Evolutionary conservation across 345 rosid species (phyloP).

Genomic region (Boechera retrofracta): DNA sequence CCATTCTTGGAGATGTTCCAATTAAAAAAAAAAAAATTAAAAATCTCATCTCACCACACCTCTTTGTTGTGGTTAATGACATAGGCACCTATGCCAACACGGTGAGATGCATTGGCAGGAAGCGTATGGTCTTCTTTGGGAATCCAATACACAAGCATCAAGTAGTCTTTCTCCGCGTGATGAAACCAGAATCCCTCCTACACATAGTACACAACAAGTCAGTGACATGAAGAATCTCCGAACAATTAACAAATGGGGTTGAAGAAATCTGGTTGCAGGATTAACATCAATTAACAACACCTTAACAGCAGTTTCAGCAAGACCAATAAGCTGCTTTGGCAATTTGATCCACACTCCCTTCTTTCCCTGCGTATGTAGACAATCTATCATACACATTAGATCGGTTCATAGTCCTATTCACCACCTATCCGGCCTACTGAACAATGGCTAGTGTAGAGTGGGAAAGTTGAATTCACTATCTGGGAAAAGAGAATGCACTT

Average conservation of each 20-base stretch:
- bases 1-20: background rate
- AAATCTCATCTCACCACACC: slow-evolving; percentile 47
- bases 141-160: slow-evolving; percentile 92
- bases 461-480: slow-evolving; percentile 12
- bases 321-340: slow-evolving; percentile 66
- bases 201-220: slow-evolving; percentile 24
- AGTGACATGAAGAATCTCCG: background rate
- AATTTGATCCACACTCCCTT: slow-evolving; percentile 90
- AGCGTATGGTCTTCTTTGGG: slow-evolving; percentile 62
- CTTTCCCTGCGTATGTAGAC: slow-evolving; percentile 60
- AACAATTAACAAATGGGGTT: background rate
- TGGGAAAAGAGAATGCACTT: background rate
- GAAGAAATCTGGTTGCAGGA: background rate
- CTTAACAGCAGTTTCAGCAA: slow-evolving; percentile 79
- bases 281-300: slow-evolving; percentile 44
- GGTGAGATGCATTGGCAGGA: slow-evolving; percentile 89
- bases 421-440: background rate
- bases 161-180: slow-evolving; percentile 81
- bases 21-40: background rate
- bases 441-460: slow-evolving; percentile 5
- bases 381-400: background rate
- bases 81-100: slow-evolving; percentile 78
- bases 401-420: slow-evolving; percentile 1
- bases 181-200: slow-evolving; percentile 96
- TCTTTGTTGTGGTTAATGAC: slow-evolving; percentile 77